Evolutionary conservation across 176 grass and related monocot genomes (phyloP).

Genomic region (Otatea glauca): DNA sequence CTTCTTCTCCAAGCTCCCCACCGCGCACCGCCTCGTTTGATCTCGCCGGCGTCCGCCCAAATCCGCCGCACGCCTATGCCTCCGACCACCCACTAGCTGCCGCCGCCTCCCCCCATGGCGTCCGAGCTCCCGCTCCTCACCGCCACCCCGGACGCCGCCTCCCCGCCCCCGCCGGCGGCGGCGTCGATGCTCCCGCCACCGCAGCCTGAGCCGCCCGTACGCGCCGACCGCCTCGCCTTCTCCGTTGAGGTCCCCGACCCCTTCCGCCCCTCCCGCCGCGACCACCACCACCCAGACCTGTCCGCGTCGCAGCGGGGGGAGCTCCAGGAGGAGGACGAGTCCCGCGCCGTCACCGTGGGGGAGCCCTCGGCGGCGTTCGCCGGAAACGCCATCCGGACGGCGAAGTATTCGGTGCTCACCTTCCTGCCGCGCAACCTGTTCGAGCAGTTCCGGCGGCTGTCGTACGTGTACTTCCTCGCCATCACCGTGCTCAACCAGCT

Average conservation of each 20-base stretch:
- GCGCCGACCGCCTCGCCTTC: constrained; percentile 39
- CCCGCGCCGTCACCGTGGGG: constrained; percentile 57
- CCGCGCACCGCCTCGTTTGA: constrained; percentile 49
- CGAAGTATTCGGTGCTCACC: constrained; percentile 76
- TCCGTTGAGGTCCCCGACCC: constrained; percentile 46
- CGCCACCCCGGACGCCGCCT: constrained; percentile 16
- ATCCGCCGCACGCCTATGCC: constrained; percentile 34
- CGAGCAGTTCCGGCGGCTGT: constrained; percentile 88
- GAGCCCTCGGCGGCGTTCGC: constrained; percentile 52
- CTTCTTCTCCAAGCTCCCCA: constrained; percentile 29
- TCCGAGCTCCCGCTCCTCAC: constrained; percentile 53
- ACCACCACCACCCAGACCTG: constrained; percentile 19
- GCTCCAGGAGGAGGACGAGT: constrained; percentile 47
- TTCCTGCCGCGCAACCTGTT: constrained; percentile 91
- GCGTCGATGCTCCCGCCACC: constrained; percentile 47
- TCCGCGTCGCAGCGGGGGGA: constrained; percentile 57
- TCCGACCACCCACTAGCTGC: background rate
- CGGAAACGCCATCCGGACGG: constrained; percentile 64
- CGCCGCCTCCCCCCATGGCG: constrained; percentile 28
- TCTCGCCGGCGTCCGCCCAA: constrained; percentile 38
- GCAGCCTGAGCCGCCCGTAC: constrained; percentile 56
- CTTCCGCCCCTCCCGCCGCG: constrained; percentile 25
- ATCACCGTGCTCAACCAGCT: constrained; percentile 93
- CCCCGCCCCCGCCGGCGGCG: constrained; percentile 9
- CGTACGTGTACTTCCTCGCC: constrained; percentile 90